Percentiles rank a stretch among this genome's conserved stretches.
Evolutionary conservation across 176 grass and related monocot species (phyloP).

Genomic region (Otatea glauca): DNA sequence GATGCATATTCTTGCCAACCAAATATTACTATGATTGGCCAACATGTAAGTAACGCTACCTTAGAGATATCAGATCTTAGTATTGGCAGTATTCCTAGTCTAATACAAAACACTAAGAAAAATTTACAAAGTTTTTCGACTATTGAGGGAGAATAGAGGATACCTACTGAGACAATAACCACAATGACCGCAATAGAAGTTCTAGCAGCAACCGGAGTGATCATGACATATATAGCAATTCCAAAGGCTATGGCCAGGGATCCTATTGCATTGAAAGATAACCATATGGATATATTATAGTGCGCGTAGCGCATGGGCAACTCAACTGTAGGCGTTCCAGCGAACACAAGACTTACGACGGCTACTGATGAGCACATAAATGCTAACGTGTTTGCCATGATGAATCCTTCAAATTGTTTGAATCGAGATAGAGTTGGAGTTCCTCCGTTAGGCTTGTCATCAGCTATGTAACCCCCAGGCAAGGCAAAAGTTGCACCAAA

Average conservation of each 20-base stretch:
- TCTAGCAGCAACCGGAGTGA: slow-evolving; percentile 29
- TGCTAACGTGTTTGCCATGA: slow-evolving; percentile 37
- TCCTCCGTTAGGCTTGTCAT: slow-evolving; percentile 15
- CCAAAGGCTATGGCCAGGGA: slow-evolving; percentile 30
- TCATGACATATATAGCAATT: slow-evolving; percentile 44
- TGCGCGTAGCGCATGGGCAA: slow-evolving; percentile 35
- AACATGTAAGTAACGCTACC: slow-evolving; percentile 24
- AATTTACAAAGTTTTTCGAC: background rate
- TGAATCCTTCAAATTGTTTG: slow-evolving; percentile 30
- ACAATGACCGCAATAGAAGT: slow-evolving; percentile 28
- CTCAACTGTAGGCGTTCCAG: slow-evolving; percentile 41
- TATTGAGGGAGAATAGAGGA: slow-evolving; percentile 22
- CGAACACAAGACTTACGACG: slow-evolving; percentile 29
- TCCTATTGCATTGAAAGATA: slow-evolving; percentile 15
- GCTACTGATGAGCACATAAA: slow-evolving; percentile 38
- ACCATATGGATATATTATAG: slow-evolving; percentile 44
- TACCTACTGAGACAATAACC: slow-evolving; percentile 23
- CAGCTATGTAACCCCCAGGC: slow-evolving; percentile 32
- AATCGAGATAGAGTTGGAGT: slow-evolving; percentile 26
- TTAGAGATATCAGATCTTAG: slow-evolving; percentile 37
- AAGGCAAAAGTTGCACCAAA: slow-evolving; percentile 39
- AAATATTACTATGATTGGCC: slow-evolving; percentile 44
- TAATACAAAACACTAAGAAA: background rate
- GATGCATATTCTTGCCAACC: slow-evolving; percentile 36
- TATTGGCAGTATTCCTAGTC: slow-evolving; percentile 22